A percentile compares a stretch with the other conserved stretches of the same genome.
Evolutionary conservation across 129 eudicot species (phyloP).

Genomic region (Saussurea involucrata): DNA sequence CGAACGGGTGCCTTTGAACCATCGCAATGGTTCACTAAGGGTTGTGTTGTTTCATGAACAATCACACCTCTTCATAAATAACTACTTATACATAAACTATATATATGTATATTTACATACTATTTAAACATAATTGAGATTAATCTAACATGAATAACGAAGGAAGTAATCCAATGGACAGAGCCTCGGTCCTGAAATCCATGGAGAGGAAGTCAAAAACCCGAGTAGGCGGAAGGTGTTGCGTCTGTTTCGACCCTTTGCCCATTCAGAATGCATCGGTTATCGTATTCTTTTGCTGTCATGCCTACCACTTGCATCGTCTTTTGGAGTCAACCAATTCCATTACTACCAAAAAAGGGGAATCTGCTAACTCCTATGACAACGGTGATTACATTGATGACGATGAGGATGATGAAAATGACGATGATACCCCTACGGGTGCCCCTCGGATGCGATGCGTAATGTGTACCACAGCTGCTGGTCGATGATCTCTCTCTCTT

Average conservation of each 20-base stretch:
- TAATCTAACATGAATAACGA: no score
- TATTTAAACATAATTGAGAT: no score
- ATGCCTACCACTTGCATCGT: constrained; percentile 83
- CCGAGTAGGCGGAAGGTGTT: constrained; percentile 79
- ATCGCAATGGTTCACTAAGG: no score
- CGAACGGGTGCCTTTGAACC: no score
- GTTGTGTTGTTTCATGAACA: no score
- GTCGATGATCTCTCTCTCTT: constrained; percentile 30
- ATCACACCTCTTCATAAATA: no score
- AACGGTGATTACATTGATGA: constrained; percentile 61
- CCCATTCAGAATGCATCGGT: constrained; percentile 67
- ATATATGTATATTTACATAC: no score
- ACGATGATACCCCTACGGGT: constrained; percentile 35
- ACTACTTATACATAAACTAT: no score
- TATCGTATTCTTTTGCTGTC: constrained; percentile 86
- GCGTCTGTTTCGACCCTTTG: constrained; percentile 90
- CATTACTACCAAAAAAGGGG: constrained; percentile 41
- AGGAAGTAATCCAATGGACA: constrained; percentile 34
- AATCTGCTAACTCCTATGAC: constrained; percentile 38
- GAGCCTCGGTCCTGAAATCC: constrained; percentile 53
- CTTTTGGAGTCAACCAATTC: constrained; percentile 64
- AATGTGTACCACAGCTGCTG: constrained; percentile 92
- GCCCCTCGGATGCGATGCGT: constrained; percentile 68
- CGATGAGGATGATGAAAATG: constrained; percentile 51
- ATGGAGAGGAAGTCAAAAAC: constrained; percentile 82